Evolutionary conservation across 495 filamentous ascomycete species (phyloP).

Genomic region (Talaromyces proteolyticus): DNA sequence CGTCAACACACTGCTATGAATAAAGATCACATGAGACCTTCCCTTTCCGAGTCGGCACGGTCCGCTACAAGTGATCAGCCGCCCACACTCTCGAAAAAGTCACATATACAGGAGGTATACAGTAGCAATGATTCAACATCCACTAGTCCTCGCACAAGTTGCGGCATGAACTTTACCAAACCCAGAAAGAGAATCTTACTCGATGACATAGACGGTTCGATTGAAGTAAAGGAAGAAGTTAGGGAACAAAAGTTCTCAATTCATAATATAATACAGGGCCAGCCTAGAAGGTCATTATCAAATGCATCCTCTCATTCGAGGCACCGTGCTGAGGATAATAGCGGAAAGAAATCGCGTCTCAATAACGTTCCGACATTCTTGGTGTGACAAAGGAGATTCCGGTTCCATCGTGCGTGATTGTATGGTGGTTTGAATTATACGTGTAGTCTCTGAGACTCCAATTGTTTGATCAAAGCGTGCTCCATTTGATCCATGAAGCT

Average conservation of each 20-base stretch:
- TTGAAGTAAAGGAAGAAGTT: constrained; percentile 22
- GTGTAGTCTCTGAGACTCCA: no score
- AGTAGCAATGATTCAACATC: no score
- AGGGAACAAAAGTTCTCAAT: constrained; percentile 10
- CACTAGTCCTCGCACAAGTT: background rate
- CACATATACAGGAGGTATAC: no score
- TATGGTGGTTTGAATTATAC: no score
- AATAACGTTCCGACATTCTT: constrained; percentile 44
- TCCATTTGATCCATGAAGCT: no score
- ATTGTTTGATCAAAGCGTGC: no score
- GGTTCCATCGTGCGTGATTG: background rate
- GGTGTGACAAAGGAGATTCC: constrained; percentile 18
- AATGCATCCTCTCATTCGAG: background rate
- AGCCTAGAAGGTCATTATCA: constrained; percentile 5
- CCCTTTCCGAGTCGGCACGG: background rate
- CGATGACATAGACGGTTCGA: constrained; percentile 38
- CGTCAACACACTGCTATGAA: background rate
- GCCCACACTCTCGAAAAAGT: no score
- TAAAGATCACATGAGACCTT: background rate
- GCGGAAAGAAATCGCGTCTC: constrained; percentile 26
- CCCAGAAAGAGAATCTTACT: constrained; percentile 22
- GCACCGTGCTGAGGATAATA: constrained; percentile 11
- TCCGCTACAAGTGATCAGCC: no score
- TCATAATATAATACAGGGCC: constrained; percentile 5
- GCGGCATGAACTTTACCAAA: background rate